Base-by-base conservation (phyloP, 2,329 filamentous ascomycete genomes). In the Aotearoamyces nothofagi region DNA sequence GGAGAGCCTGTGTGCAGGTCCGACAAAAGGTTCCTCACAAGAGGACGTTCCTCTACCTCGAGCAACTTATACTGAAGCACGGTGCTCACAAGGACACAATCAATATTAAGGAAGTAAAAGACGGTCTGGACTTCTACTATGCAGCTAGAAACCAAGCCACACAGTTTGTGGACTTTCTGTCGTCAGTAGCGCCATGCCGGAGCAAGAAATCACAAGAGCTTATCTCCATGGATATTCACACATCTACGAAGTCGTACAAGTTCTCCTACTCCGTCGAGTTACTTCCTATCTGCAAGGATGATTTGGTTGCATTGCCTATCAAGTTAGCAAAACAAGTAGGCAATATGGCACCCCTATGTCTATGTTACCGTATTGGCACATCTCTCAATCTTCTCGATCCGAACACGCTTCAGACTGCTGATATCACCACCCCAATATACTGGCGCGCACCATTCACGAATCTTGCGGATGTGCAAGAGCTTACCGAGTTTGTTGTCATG, bases 11-110 rank as follows among this genome's bases (percentile, higher is more conserved):
- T 35, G 86, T 96, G 5, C 92, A 98, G 59, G 83, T 98, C 32
- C 76, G 90, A 38, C 90, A 98, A 32, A 94, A 96, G 59, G 90
- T 98, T 22, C 72, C 81, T 4, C 90, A 98, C 60, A 98, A 96
- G 70, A 67, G 90, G 44, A 81, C 76, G 1, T 82, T 82, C 53
- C 54, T 82, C 33, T 80, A 62, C 49, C 72, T 96, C 19, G 90
- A 96, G 55, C 87, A 98, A 61, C 66, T 96, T 32, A 92, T 98
- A 43, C 63, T 98, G 43, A 96, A 94, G 62, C 84, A 96, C 52
- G 70, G 71, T 32, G 90, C 87, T 4, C 86, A 93, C 53, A 70
- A 73, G 39, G 86, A 98, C 42, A 90, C 87, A 1, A 86, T 94
- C 56, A 98, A 96, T 53, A 98, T 98, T 58, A 94, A 92, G 52